A percentile compares a stretch with the other conserved stretches of the same genome.
Evolutionary conservation across 1,284 basidiomycete genomes (phyloP).

Genomic region (Thecaphora frezii): DNA sequence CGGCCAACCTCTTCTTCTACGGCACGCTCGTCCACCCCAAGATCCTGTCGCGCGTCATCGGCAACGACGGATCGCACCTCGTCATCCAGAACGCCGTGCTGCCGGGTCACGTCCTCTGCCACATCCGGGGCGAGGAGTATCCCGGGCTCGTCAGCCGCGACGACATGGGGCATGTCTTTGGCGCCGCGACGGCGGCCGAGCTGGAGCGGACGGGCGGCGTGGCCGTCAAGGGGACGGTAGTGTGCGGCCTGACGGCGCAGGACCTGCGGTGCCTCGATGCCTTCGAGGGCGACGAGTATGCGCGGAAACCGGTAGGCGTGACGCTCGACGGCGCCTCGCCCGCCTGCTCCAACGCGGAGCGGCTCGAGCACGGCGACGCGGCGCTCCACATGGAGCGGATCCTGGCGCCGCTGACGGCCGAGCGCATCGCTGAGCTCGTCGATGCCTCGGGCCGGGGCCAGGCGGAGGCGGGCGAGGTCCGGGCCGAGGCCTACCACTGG

Average conservation of each 20-base stretch:
- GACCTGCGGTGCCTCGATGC: conserved; percentile 34
- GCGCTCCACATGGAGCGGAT: conserved; percentile 19
- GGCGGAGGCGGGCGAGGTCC: background rate
- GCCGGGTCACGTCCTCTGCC: conserved; percentile 18
- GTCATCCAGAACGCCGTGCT: conserved; percentile 26
- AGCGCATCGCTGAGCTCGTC: conserved; percentile 7
- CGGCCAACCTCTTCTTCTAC: conserved; percentile 36
- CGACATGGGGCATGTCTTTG: background rate
- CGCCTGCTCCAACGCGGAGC: conserved; percentile 12
- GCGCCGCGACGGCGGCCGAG: background rate
- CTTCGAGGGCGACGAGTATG: conserved; percentile 45
- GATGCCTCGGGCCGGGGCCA: too few relatives aligned
- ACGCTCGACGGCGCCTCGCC: conserved; percentile 9
- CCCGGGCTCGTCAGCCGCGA: conserved; percentile 18
- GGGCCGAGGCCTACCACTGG: conserved; percentile 36
- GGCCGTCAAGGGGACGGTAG: conserved; percentile 37
- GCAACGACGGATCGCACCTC: conserved; percentile 21
- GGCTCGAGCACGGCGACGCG: conserved; percentile 17
- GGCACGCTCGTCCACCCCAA: conserved; percentile 43
- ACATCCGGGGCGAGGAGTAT: conserved; percentile 35
- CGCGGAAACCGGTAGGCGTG: conserved; percentile 11
- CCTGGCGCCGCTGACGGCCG: conserved; percentile 12
- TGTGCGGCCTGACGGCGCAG: conserved; percentile 19
- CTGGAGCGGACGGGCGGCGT: background rate
- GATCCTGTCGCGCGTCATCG: conserved; percentile 34